phyloP scores from a whole-genome alignment of 2,329 filamentous ascomycete genomes.

The Microcyclospora pomicola region DNA sequence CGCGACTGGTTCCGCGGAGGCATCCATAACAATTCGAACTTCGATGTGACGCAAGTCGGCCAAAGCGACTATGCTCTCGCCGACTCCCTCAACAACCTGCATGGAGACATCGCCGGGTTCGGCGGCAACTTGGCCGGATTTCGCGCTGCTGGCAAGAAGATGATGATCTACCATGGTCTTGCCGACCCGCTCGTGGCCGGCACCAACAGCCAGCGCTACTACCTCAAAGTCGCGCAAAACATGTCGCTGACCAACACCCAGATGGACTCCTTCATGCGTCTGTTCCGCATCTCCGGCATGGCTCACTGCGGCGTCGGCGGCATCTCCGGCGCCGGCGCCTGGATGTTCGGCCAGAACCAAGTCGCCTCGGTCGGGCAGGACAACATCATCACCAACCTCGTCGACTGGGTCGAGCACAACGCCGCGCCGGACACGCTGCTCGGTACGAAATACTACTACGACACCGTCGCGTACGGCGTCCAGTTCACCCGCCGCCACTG shows the following conservation, averaged over 20 bases:
- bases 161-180: slow-evolving; percentile 31
- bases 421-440: slow-evolving; percentile 21
- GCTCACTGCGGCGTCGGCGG: slow-evolving; percentile 36
- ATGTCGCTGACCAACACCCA: slow-evolving; percentile 27
- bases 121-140: slow-evolving; percentile 26
- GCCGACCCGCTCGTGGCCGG: slow-evolving; percentile 32
- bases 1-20: slow-evolving; percentile 38
- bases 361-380: slow-evolving; percentile 18
- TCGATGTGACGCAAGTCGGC: slow-evolving; percentile 27
- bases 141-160: slow-evolving; percentile 29
- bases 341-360: slow-evolving; percentile 27
- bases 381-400: slow-evolving; percentile 37
- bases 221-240: slow-evolving; percentile 30
- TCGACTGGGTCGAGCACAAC: slow-evolving; percentile 23
- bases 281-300: slow-evolving; percentile 41
- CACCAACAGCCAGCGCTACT: slow-evolving; percentile 35
- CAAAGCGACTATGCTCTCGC: slow-evolving; percentile 29
- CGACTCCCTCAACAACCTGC: slow-evolving; percentile 25
- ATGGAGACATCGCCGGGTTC: slow-evolving; percentile 28
- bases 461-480: slow-evolving; percentile 27
- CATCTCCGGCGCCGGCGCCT: slow-evolving; percentile 28
- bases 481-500: slow-evolving; percentile 36
- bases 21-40: slow-evolving; percentile 32
- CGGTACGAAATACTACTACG: slow-evolving; percentile 33
- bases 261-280: slow-evolving; percentile 29